Percentiles rank a stretch among this genome's conserved stretches.
phyloP scores from a whole-genome alignment of 768 basidiomycete species.

The Naganishia onofrii region DNA sequence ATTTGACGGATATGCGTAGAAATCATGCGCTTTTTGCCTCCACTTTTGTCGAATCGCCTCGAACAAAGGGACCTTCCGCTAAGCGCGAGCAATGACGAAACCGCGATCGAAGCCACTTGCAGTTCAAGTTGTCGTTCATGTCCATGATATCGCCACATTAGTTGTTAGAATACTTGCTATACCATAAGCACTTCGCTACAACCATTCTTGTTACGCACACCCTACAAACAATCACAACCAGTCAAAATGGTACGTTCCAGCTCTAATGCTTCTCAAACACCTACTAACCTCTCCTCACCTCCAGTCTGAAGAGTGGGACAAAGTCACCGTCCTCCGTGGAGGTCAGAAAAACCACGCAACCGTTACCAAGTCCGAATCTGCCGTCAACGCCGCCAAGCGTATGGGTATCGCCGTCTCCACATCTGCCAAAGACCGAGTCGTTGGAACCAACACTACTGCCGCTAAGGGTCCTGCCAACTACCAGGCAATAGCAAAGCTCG shows the following conservation, averaged over 20 bases:
- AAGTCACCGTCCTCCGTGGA: conserved; percentile 39
- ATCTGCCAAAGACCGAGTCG: conserved; percentile 36
- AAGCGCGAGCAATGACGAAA: conserved; percentile 14
- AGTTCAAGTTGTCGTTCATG: neutral
- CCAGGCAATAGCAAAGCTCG: conserved; percentile 87
- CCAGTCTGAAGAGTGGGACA: conserved; percentile 45
- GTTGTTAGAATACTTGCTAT: neutral
- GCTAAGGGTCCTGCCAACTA: conserved; percentile 67
- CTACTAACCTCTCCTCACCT: neutral
- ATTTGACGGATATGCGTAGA: too few species aligned
- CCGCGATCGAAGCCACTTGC: conserved; percentile 11
- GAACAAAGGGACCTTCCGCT: conserved; percentile 8
- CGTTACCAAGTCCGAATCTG: conserved; percentile 37
- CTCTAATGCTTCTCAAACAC: neutral
- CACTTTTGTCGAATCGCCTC: conserved; percentile 21
- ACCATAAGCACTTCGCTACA: neutral
- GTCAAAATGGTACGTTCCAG: conserved; percentile 25
- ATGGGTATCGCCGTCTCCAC: conserved; percentile 43
- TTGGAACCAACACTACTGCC: conserved; percentile 36
- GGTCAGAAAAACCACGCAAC: conserved; percentile 38
- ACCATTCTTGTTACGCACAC: neutral
- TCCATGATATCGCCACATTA: too few species aligned
- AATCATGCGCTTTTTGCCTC: conserved; percentile 21
- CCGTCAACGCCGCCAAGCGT: conserved; percentile 43
- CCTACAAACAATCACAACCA: neutral